Percentiles rank a stretch among this genome's conserved stretches.
Evolutionary conservation across 1,139 yeast species (phyloP).

Genomic region (Dujonia santamariae): DNA sequence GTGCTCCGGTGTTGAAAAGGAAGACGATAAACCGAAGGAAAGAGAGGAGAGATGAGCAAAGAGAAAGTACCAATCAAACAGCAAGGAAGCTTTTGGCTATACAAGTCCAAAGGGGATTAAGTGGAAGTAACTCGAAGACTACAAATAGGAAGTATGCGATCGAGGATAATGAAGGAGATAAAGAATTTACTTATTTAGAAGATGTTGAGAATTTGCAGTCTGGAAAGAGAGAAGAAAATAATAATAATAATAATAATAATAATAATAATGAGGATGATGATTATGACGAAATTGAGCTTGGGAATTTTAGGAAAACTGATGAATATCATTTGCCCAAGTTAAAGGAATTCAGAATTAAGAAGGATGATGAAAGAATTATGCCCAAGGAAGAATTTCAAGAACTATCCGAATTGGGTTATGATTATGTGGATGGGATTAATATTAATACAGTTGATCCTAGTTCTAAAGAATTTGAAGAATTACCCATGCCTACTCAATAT

Average conservation of each 20-base stretch:
- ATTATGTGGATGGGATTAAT: slow-evolving; percentile 70
- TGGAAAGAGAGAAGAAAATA: too few relatives aligned
- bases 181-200: slow-evolving; percentile 28
- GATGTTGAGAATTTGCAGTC: slow-evolving; percentile 35
- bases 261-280: not conserved
- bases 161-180: too few relatives aligned
- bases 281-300: not conserved
- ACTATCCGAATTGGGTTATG: slow-evolving; percentile 56
- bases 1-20: slow-evolving; percentile 82
- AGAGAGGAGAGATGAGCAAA: slow-evolving; percentile 70
- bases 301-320: slow-evolving; percentile 41
- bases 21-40: slow-evolving; percentile 70
- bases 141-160: too few relatives aligned
- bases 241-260: too few relatives aligned
- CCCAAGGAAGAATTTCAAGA: slow-evolving; percentile 70
- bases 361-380: slow-evolving; percentile 67
- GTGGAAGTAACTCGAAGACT: too few relatives aligned
- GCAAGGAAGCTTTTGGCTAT: slow-evolving; percentile 81
- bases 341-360: slow-evolving; percentile 28
- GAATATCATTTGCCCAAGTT: slow-evolving; percentile 84
- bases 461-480: slow-evolving; percentile 57
- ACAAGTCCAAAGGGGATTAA: slow-evolving; percentile 62
- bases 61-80: slow-evolving; percentile 66
- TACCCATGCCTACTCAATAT: slow-evolving; percentile 84
- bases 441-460: slow-evolving; percentile 68